Evolutionary conservation across 805 yeast genomes (phyloP).

Genomic region (Schwanniomyces vanrijiae): DNA sequence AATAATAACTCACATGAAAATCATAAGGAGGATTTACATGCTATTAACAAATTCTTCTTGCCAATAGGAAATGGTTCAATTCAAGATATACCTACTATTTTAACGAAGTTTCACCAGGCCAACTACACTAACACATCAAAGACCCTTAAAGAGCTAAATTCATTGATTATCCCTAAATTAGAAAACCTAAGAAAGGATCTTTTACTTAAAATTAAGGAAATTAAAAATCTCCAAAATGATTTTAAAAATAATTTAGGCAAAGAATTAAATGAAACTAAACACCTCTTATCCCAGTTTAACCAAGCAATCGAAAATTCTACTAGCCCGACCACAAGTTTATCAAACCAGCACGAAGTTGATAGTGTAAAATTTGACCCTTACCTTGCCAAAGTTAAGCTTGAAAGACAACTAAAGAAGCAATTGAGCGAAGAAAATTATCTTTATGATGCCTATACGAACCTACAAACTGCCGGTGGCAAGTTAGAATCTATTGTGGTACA

Average conservation of each 20-base stretch:
- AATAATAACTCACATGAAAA: conserved; percentile 9
- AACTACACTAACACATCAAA: conserved; percentile 35
- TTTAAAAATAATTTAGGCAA: conserved; percentile 73
- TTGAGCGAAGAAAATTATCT: conserved; percentile 80
- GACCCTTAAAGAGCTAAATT: conserved; percentile 51
- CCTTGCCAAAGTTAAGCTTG: conserved; percentile 67
- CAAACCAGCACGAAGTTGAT: conserved; percentile 31
- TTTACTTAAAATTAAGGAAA: conserved; percentile 82
- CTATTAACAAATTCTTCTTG: conserved; percentile 56
- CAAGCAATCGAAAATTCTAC: conserved; percentile 67
- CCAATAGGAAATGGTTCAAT: conserved; percentile 74
- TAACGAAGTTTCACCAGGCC: conserved; percentile 51
- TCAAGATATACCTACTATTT: conserved; percentile 74
- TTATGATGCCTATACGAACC: conserved; percentile 83
- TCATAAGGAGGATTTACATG: conserved; percentile 29
- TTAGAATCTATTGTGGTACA: conserved; percentile 81
- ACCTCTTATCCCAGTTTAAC: conserved; percentile 46
- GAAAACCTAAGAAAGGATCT: conserved; percentile 69
- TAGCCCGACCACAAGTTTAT: conserved; percentile 12
- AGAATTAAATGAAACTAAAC: conserved; percentile 47
- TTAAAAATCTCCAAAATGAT: conserved; percentile 77
- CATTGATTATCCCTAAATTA: conserved; percentile 51
- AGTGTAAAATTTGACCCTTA: conserved; percentile 74
- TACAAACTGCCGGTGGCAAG: conserved; percentile 85
- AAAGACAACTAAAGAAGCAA: conserved; percentile 75